Conservation (phyloP, 192 early-diverging fungal species). For the Backusella macrospora region DNA sequence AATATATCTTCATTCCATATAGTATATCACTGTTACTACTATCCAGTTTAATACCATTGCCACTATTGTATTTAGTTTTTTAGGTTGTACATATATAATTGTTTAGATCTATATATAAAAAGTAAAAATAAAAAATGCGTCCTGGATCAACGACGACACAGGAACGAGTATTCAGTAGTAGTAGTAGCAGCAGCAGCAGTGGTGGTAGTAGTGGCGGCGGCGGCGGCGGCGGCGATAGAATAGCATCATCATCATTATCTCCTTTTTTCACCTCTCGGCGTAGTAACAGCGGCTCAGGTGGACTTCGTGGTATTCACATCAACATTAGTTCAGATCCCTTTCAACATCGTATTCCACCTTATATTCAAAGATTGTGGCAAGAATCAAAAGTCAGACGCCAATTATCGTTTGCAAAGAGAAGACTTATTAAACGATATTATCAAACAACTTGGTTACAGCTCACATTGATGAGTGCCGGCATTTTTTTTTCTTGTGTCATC, state of each 20-base stretch:
- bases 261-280: constrained; percentile 13
- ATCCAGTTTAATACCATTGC: no score
- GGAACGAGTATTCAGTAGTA: background rate
- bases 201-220: background rate
- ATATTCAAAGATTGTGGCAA: constrained; percentile 41
- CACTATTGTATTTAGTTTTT: no score
- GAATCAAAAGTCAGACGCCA: constrained; percentile 28
- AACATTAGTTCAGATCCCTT: constrained; percentile 47
- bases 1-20: no score
- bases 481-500: constrained; percentile 30
- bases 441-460: constrained; percentile 17
- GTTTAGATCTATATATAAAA: background rate
- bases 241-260: background rate
- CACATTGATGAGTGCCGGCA: background rate
- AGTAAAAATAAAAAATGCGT: background rate
- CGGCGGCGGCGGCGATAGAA: background rate
- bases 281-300: background rate
- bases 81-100: no score
- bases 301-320: constrained; percentile 40
- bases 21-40: no score
- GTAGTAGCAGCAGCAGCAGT: background rate
- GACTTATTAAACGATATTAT: constrained; percentile 19
- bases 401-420: constrained; percentile 5
- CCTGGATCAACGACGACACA: background rate
- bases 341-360: constrained; percentile 41